Evolutionary conservation across 176 grass and related monocot genomes (phyloP), one percentile per base, ranked within the genome.

Genomic region (Cenchrus americanus): DNA sequence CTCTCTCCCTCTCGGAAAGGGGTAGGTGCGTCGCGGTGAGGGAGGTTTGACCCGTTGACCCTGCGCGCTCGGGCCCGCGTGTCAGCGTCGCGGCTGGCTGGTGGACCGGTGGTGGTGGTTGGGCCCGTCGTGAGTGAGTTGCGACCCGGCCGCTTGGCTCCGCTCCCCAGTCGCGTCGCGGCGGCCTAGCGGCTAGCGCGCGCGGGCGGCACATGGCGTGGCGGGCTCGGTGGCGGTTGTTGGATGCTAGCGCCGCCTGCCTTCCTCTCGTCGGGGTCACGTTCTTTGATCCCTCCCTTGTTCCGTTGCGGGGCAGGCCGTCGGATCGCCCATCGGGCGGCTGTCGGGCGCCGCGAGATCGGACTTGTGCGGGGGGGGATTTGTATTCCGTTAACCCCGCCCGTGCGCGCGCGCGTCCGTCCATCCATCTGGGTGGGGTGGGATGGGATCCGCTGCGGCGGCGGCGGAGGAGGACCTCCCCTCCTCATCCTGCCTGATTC

Each of bases 261-360:
- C 27, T 2, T 30, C 27, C 27, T 30, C 27, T 30, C 27, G 27
- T 30, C 27, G 27, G 27, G 40, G 58, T 84, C 87, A 88, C 87
- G 87, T 62, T 85, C 82, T 81, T 84, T 79, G 73, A 81, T 76
- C 87, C 82, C 8, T 69, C 19, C 9, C 13, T 50, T 11, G 81
- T 66, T 84, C 68, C 6, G 47, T 67, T 49, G 80, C 79, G 34
- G 70, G 40, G 5, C 1, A 0, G 8, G 7, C 66, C 81, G 83
- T 65, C 18, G 6, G 5, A 7, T 15, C 23, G 7, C 6, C 1
- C 10, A 85, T 89, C 87, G 0, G 14, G 10, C 83, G 78, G 82
- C 69, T 2, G 46, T 2, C 1, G 9, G 46, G 7, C 5, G 6
- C 17, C 23, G 19, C 77, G 10, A 86, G 78, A 82, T 90, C 88